These are phyloP conservation scores for Cercospora sp. DNA, from an alignment of 2,329 filamentous ascomycete species.

Conservation along the genomic window DNA sequence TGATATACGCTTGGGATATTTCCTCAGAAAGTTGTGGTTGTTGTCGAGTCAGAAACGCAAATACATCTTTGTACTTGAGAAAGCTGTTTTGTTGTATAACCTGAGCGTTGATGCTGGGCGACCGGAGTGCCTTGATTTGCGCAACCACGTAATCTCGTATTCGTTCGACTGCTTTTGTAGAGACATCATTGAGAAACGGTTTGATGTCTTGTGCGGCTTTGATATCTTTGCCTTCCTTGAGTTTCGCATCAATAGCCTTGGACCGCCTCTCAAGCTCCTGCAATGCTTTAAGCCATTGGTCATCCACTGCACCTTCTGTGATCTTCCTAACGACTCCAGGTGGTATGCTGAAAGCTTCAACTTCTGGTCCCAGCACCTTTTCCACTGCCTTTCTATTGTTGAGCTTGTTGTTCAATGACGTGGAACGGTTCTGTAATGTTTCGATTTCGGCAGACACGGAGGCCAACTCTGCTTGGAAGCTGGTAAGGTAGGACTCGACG, in stretches of 20 bases:
- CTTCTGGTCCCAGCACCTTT: slow-evolving; percentile 79
- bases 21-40: slow-evolving; percentile 83
- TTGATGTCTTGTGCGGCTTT: slow-evolving; percentile 82
- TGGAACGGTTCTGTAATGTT: slow-evolving; percentile 82
- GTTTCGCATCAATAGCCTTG: slow-evolving; percentile 67
- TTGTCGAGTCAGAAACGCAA: slow-evolving; percentile 77
- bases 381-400: slow-evolving; percentile 90
- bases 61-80: slow-evolving; percentile 84
- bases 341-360: slow-evolving; percentile 88
- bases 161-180: slow-evolving; percentile 84
- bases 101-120: slow-evolving; percentile 95
- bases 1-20: slow-evolving; percentile 90
- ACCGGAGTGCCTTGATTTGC: slow-evolving; percentile 90
- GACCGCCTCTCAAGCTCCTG: slow-evolving; percentile 80
- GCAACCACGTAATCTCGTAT: slow-evolving; percentile 93
- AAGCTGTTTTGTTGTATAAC: slow-evolving; percentile 94
- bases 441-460: slow-evolving; percentile 94
- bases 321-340: slow-evolving; percentile 83
- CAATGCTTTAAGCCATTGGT: slow-evolving; percentile 80
- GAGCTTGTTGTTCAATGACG: slow-evolving; percentile 76
- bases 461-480: slow-evolving; percentile 90
- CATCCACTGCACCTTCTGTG: slow-evolving; percentile 84
- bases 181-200: slow-evolving; percentile 81
- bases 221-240: slow-evolving; percentile 61
- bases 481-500: slow-evolving; percentile 87